Evolutionary conservation across 805 yeast species (phyloP), one percentile per base, ranked within the genome.

Genomic region (Yarrowia deformans): DNA sequence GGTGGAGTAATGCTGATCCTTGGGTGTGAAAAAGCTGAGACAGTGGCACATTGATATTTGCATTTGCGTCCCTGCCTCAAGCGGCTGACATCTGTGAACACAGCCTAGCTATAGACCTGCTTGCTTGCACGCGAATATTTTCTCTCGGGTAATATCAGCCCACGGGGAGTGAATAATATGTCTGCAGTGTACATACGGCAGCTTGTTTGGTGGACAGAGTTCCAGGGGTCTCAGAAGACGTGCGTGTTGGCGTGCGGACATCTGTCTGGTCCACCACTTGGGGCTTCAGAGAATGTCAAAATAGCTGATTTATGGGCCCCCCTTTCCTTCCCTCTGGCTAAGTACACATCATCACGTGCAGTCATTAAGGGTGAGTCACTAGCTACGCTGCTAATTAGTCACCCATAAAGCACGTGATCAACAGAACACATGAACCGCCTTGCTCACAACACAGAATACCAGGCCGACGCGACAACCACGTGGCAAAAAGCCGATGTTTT

Each of bases 141-240:
- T 14, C 8, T 54, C 45, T 54, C 45, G 60, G 39, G 45, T 37
- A 23, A 54, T 54, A 37, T 39, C 43, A 10, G 40, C 23, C 43
- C 58, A 54, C 60, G n/a, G 39, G n/a, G 35, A 14, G 16, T 13
- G 23, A 34, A 52, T 52, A 52, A 34, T 52, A 52, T 8, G 7
- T 35, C 49, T 23, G 10, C 49, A n/a, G n/a, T 43, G 16, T 6
- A 23, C 29, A 23, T 23, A 45, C 13, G 52, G n/a, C n/a, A n/a
- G n/a, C 10, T 48, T 48, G 48, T 45, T 45, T 45, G 16, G 48
- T 18, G n/a, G 48, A 13, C 52, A 8, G 18, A 14, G 52, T 29
- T 48, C 37, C 34, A 29, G 52, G 35, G 52, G 52, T 48, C 32
- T 5, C 12, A 19, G 45, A n/a, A 23, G 49, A 10, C 29, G 48